Evolutionary conservation across 2,329 filamentous ascomycete species (phyloP).

Genomic region (Penicillium sp.): DNA sequence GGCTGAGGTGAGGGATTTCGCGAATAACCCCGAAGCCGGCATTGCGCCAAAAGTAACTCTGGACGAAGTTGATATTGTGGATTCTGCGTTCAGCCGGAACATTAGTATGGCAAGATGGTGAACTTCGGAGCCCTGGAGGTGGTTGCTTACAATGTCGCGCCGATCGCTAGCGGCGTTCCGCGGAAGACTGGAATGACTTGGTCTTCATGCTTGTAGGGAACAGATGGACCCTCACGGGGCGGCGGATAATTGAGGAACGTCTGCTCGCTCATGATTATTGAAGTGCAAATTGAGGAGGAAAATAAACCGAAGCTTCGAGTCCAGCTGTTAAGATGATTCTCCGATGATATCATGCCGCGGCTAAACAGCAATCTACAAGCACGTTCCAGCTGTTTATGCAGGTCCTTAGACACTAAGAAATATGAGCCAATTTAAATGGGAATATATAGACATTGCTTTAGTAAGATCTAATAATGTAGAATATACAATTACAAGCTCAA

Average conservation of each 20-base stretch:
- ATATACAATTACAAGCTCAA: constrained; percentile 24
- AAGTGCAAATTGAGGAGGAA: neutral
- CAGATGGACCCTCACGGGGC: constrained; percentile 40
- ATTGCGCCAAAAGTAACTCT: constrained; percentile 70
- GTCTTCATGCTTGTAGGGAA: constrained; percentile 51
- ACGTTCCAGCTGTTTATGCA: too few species aligned
- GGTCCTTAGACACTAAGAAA: neutral
- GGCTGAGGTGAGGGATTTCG: constrained; percentile 56
- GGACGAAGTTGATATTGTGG: constrained; percentile 61
- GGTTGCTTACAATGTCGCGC: constrained; percentile 61
- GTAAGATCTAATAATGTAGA: neutral
- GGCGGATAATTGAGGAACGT: constrained; percentile 42
- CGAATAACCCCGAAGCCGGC: constrained; percentile 65
- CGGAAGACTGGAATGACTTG: constrained; percentile 71
- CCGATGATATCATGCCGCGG: constrained; percentile 19
- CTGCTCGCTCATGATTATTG: constrained; percentile 22
- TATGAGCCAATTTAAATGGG: neutral
- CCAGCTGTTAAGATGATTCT: neutral
- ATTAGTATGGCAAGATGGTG: neutral
- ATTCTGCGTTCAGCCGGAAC: constrained; percentile 47
- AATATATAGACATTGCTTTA: neutral
- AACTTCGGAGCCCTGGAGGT: neutral
- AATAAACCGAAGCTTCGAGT: neutral
- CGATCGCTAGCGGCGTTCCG: constrained; percentile 64
- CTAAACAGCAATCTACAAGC: neutral